A percentile compares a stretch with the other conserved stretches of the same genome.
Evolutionary conservation across 2,329 filamentous ascomycete species (phyloP).

Genomic region (Aspergillus ibericus): DNA sequence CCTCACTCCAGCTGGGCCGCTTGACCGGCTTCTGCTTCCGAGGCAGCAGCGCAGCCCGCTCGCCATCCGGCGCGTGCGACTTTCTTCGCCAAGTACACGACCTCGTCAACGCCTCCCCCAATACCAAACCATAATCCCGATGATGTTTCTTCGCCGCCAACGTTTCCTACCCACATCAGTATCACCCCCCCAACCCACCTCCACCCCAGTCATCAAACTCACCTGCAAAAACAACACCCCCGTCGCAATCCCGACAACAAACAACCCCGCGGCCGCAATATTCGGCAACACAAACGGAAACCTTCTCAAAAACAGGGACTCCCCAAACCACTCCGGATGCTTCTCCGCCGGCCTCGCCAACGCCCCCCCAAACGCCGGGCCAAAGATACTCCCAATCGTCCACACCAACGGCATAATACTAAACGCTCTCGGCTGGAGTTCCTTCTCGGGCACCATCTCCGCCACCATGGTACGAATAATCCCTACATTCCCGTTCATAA

Average conservation of each 20-base stretch:
- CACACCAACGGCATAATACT: slow-evolving; percentile 91
- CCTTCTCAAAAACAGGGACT: slow-evolving; percentile 65
- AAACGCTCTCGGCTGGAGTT: slow-evolving; percentile 85
- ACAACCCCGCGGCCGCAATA: slow-evolving; percentile 71
- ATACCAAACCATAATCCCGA: slow-evolving; percentile 71
- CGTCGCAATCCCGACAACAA: slow-evolving; percentile 71
- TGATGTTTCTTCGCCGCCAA: slow-evolving; percentile 67
- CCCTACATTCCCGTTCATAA: slow-evolving; percentile 88
- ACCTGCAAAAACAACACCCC: slow-evolving; percentile 77
- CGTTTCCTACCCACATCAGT: slow-evolving; percentile 62
- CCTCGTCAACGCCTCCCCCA: slow-evolving; percentile 66
- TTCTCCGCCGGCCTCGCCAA: slow-evolving; percentile 78
- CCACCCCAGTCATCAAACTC: slow-evolving; percentile 12
- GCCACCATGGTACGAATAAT: slow-evolving; percentile 91
- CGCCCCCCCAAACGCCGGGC: slow-evolving; percentile 82
- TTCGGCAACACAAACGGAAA: slow-evolving; percentile 88
- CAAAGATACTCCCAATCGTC: slow-evolving; percentile 83
- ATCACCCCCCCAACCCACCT: slow-evolving; percentile 45
- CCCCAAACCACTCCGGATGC: slow-evolving; percentile 69
- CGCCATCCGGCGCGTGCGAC: slow-evolving; percentile 19
- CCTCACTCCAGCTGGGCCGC: slow-evolving; percentile 56
- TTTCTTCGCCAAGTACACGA: slow-evolving; percentile 31
- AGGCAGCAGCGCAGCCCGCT: slow-evolving; percentile 35
- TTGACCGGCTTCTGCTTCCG: slow-evolving; percentile 23
- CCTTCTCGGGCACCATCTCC: slow-evolving; percentile 84